These are phyloP conservation scores for Pleurotus citrinopileatus DNA, from an alignment of 768 basidiomycete species.

Conservation along the genomic window DNA sequence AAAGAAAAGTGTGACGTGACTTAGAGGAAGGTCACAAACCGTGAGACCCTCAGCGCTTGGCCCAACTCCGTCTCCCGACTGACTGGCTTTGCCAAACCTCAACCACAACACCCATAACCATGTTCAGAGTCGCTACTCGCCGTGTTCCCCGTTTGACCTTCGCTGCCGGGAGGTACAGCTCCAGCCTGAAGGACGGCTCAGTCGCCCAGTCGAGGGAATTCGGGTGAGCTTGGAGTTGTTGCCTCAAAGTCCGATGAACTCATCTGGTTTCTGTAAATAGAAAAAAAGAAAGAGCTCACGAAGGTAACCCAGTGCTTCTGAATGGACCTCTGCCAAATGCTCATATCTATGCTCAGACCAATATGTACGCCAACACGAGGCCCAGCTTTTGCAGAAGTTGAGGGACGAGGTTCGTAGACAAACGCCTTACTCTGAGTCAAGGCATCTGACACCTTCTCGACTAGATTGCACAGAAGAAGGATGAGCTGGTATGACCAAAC, in stretches of 20 bases:
- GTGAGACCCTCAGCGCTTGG: conserved; percentile 13
- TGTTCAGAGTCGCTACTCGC: conserved; percentile 43
- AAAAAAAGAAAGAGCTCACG: conserved; percentile 73
- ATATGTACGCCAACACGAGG: conserved; percentile 59
- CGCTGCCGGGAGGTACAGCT: conserved; percentile 34
- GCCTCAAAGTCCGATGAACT: conserved; percentile 12
- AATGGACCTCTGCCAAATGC: conserved; percentile 4
- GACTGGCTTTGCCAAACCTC: conserved; percentile 10
- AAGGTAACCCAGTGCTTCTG: conserved; percentile 25
- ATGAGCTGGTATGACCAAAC: conserved; percentile 30
- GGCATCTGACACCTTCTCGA: not conserved
- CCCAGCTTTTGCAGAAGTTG: conserved; percentile 56
- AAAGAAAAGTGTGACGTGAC: conserved; percentile 47
- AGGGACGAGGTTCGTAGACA: conserved; percentile 43
- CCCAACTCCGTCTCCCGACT: conserved; percentile 20
- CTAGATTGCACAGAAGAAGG: conserved; percentile 34
- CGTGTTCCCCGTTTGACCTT: conserved; percentile 36
- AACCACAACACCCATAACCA: conserved; percentile 25
- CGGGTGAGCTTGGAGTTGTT: conserved; percentile 49
- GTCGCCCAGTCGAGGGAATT: conserved; percentile 64
- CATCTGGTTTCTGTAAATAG: conserved; percentile 31
- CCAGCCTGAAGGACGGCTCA: conserved; percentile 48
- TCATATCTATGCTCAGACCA: conserved; percentile 44
- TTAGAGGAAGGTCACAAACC: conserved; percentile 24
- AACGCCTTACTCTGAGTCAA: not conserved